These are phyloP conservation scores for Micractinium conductrix DNA, from an alignment of 139 green algal species.

Conservation along the genomic window DNA sequence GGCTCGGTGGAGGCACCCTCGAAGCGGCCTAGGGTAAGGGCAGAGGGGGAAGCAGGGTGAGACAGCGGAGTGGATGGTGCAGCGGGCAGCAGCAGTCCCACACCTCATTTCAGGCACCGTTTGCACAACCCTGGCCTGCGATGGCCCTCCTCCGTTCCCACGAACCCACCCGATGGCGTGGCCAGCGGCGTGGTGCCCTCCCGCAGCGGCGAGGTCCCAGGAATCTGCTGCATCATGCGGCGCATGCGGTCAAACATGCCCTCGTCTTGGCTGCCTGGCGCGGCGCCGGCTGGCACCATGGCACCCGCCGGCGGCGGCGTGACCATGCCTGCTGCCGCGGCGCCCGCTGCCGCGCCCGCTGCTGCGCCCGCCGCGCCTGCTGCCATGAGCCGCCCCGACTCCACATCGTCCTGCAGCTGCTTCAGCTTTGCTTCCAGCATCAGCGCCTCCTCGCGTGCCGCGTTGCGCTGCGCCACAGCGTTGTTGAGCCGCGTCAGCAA, in stretches of 20 bases:
- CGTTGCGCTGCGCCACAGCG: slow-evolving; percentile 83
- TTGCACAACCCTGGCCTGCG: no score
- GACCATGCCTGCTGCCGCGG: background rate
- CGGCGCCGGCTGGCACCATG: background rate
- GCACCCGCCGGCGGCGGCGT: slow-evolving; percentile 1
- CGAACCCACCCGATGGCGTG: slow-evolving; percentile 6
- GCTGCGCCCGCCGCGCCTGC: background rate
- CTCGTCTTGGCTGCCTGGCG: background rate
- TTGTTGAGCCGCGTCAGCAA: slow-evolving; percentile 81
- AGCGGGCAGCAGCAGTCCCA: no score
- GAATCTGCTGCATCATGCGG: slow-evolving; percentile 44
- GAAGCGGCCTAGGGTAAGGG: background rate
- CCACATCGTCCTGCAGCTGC: slow-evolving; percentile 59
- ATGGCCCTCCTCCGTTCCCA: no score
- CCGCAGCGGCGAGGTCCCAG: slow-evolving; percentile 15
- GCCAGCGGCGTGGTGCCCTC: slow-evolving; percentile 17
- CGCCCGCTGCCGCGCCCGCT: slow-evolving; percentile 13
- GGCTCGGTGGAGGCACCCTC: slow-evolving; percentile 22
- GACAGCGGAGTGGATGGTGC: no score
- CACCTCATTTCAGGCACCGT: no score
- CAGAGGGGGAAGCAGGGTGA: background rate
- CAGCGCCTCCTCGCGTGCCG: slow-evolving; percentile 79
- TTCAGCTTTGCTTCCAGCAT: slow-evolving; percentile 52
- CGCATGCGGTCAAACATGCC: slow-evolving; percentile 60
- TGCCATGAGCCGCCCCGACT: slow-evolving; percentile 19